Conservation (phyloP, 2,329 filamentous ascomycete genomes). For the Beauveria brongniartii region DNA sequence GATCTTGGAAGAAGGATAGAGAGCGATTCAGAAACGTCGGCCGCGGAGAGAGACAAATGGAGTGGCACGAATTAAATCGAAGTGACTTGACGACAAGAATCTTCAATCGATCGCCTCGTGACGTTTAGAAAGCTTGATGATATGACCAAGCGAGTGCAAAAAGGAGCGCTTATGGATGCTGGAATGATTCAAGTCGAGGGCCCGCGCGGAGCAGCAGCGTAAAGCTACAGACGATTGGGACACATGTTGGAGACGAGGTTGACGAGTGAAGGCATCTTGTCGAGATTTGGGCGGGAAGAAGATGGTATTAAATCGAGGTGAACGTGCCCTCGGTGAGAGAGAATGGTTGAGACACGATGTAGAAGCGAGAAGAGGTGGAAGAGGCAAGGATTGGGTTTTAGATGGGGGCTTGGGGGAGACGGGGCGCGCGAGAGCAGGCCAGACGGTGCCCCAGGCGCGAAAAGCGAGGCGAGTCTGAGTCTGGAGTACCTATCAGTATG, state of each 20-base stretch:
- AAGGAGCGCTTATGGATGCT: neutral
- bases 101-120: no score
- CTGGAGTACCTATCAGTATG: neutral
- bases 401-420: neutral
- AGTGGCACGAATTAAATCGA: neutral
- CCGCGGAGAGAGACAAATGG: neutral
- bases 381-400: constrained; percentile 2
- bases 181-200: constrained; percentile 5
- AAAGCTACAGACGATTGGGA: constrained; percentile 15
- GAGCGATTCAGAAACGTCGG: neutral
- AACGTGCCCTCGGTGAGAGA: constrained; percentile 7
- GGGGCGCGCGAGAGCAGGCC: neutral
- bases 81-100: no score
- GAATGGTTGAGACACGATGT: constrained; percentile 7
- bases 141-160: neutral
- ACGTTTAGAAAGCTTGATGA: neutral
- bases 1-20: neutral
- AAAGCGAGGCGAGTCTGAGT: neutral
- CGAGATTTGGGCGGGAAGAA: neutral
- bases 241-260: constrained; percentile 16
- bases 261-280: constrained; percentile 18
- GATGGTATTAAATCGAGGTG: neutral
- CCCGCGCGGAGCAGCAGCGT: constrained; percentile 10
- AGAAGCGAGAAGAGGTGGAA: neutral
- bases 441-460: neutral